Evolutionary conservation across 805 yeast species (phyloP), one percentile per base, ranked within the genome.

Genomic region (Sugiyamaella qingdaonensis): DNA sequence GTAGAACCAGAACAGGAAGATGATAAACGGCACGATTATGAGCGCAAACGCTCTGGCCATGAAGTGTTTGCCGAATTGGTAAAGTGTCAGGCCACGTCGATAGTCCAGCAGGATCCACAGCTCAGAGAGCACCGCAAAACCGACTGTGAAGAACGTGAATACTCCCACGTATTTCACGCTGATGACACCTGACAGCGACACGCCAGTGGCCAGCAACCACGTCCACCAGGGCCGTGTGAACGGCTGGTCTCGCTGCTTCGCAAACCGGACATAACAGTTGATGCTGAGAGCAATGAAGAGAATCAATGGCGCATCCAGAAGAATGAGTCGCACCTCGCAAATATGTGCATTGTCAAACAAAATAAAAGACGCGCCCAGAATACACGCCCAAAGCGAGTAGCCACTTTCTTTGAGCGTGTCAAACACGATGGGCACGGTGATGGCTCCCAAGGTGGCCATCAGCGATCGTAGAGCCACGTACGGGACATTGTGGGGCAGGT

Each of bases 151-250:
- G 68, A 85, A 94, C 0, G 98, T 90, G 75, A 94, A 86, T 8
- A 86, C 86, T 69, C 99, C 99, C 42, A 94, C 97, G 69, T 94
- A 91, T 68, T 94, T 94, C 54, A 97, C 94, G 44, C 96, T 86
- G 55, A 94, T 92, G 32, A 94, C 97, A 67, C 92, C 84, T 0
- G 97, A 88, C 54, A 94, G 78, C 1, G 92, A 77, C 8, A 88
- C 74, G 37, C 99, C 99, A 4, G 98, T 92, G 44, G 80, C 69
- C 27, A 77, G 66, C 46, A 94, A 77, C 99, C 99, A 94, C 48
- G 73, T 71, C 84, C 94, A 88, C 99, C 99, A 94, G 52, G 73
- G 58, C 39, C 60, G 60, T 13, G 87, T 64, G 67, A 88, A 92
- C 10, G 98, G 88, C 19, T 63, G 62, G 47, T 70, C 72, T 64